Evolutionary conservation across 1,284 basidiomycete genomes (phyloP).

Genomic region (Cronartium ribicola): DNA sequence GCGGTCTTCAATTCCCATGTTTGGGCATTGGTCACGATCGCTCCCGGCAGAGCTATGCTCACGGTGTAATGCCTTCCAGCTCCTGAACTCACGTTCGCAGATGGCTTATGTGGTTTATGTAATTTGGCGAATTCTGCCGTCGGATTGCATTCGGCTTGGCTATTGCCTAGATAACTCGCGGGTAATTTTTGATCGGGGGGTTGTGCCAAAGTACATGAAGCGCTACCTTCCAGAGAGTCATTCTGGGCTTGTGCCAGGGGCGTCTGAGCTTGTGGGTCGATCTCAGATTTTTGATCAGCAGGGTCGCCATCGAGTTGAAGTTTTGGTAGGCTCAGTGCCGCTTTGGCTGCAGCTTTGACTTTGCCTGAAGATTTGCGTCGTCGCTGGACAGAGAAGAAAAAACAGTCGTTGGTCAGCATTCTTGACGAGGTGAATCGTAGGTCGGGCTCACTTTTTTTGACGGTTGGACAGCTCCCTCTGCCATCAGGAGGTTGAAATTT

Average conservation of each 20-base stretch:
- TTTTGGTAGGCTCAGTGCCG: slow-evolving; percentile 4
- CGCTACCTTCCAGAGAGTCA: background rate
- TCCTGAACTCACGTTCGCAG: slow-evolving; percentile 15
- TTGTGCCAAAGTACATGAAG: background rate
- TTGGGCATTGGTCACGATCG: slow-evolving; percentile 51
- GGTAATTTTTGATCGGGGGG: background rate
- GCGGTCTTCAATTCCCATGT: slow-evolving; percentile 49
- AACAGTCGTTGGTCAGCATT: background rate
- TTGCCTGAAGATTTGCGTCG: slow-evolving; percentile 37
- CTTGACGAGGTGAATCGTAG: background rate
- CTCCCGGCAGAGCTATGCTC: slow-evolving; percentile 50
- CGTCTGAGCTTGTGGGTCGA: background rate
- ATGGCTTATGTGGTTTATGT: slow-evolving; percentile 41
- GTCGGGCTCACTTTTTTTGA: background rate
- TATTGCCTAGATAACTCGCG: background rate
- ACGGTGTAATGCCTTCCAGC: slow-evolving; percentile 46
- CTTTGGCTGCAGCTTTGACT: slow-evolving; percentile 20
- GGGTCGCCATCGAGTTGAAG: background rate
- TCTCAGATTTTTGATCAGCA: background rate
- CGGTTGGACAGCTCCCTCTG: background rate
- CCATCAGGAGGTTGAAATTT: no score
- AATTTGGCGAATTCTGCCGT: slow-evolving; percentile 19
- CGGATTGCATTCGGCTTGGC: background rate
- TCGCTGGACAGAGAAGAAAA: background rate
- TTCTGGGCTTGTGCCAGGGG: background rate